These are phyloP conservation scores for Trichophaea hybrida DNA, from an alignment of 2,329 filamentous ascomycete species.

Conservation along the genomic window DNA sequence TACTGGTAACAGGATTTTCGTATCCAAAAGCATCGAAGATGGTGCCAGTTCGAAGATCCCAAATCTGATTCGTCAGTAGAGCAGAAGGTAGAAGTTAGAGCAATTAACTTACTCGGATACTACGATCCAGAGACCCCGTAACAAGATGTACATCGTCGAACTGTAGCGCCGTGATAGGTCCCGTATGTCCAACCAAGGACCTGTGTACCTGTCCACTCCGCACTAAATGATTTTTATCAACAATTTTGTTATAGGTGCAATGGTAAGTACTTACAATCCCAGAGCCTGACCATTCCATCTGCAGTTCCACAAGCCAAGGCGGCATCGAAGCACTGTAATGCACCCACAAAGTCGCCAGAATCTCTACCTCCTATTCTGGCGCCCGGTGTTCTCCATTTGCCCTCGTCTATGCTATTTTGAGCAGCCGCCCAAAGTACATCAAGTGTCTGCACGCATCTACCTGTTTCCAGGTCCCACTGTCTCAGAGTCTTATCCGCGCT, in stretches of 20 bases:
- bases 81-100: constrained; percentile 4
- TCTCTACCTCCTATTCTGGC: constrained; percentile 48
- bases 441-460: constrained; percentile 91
- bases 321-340: constrained; percentile 88
- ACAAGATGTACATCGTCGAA: constrained; percentile 94
- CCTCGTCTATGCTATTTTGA: constrained; percentile 58
- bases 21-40: constrained; percentile 96
- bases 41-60: constrained; percentile 90
- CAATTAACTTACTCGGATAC: constrained; percentile 62
- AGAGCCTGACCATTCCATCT: constrained; percentile 90
- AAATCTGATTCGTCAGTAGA: constrained; percentile 50
- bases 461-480: constrained; percentile 94
- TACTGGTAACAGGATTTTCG: constrained; percentile 76
- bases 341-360: constrained; percentile 81
- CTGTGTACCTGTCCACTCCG: constrained; percentile 93
- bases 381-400: constrained; percentile 50
- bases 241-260: background rate
- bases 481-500: constrained; percentile 94
- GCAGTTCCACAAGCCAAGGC: constrained; percentile 92
- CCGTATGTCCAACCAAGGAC: constrained; percentile 88
- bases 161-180: constrained; percentile 82
- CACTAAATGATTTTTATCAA: constrained; percentile 32
- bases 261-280: constrained; percentile 46
- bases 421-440: constrained; percentile 97
- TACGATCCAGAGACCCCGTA: constrained; percentile 82